Evolutionary conservation across 2,329 filamentous ascomycete species (phyloP).

Genomic region (Erysiphe neolycopersici): DNA sequence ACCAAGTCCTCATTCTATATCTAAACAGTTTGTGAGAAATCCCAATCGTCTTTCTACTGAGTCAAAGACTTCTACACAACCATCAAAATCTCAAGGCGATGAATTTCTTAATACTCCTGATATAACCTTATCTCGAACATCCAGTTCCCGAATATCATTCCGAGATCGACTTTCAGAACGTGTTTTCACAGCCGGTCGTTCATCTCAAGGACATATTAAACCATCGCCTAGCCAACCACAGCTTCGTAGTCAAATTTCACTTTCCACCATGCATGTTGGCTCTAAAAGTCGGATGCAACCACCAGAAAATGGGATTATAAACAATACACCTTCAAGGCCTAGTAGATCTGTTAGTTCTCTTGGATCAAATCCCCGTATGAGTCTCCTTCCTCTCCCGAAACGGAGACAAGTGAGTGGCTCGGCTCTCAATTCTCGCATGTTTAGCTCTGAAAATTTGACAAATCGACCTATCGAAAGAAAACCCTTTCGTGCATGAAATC

Average conservation of each 20-base stretch:
- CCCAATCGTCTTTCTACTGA: slow-evolving; percentile 6
- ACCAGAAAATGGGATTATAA: slow-evolving; percentile 5
- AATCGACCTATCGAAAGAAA: too few species aligned
- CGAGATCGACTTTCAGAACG: slow-evolving; percentile 20
- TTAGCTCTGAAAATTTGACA: too few species aligned
- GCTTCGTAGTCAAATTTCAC: slow-evolving; percentile 17
- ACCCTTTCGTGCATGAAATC: too few species aligned
- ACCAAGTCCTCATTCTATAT: slow-evolving; percentile 2
- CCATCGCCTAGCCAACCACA: slow-evolving; percentile 15
- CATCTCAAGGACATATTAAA: slow-evolving; percentile 19
- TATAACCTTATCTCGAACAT: slow-evolving; percentile 10
- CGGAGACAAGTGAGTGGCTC: background rate
- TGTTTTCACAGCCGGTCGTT: slow-evolving; percentile 21
- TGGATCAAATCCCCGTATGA: slow-evolving; percentile 23
- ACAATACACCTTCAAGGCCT: slow-evolving; percentile 12
- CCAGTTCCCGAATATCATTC: slow-evolving; percentile 19
- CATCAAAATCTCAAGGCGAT: slow-evolving; percentile 6
- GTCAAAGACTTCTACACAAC: slow-evolving; percentile 13
- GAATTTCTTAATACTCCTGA: slow-evolving; percentile 9
- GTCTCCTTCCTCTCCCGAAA: slow-evolving; percentile 22
- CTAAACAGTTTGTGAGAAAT: background rate
- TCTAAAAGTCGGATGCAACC: slow-evolving; percentile 28
- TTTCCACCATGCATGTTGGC: slow-evolving; percentile 14
- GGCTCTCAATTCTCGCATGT: background rate
- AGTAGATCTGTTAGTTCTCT: slow-evolving; percentile 29